Conservation (phyloP, 306 rosid genomes). For the Abrus precatorius region DNA sequence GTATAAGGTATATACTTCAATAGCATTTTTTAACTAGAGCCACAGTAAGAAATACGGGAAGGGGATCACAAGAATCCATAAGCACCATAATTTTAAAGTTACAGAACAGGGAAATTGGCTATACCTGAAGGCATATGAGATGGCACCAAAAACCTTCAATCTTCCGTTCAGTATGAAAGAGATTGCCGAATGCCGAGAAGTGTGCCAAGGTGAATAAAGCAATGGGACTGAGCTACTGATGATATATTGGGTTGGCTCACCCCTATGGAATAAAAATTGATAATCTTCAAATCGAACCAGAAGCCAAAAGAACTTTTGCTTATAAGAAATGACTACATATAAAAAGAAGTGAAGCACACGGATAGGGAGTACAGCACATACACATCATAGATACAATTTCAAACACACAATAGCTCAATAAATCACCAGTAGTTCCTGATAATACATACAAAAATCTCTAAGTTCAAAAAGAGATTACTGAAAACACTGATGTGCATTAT, state of each 20-base stretch:
- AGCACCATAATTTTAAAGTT: conserved; percentile 2
- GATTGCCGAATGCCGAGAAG: not conserved
- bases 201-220: conserved; percentile 1
- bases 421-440: conserved; percentile 47
- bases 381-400: conserved; percentile 32
- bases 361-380: conserved; percentile 2
- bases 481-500: conserved; percentile 53
- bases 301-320: conserved; percentile 31
- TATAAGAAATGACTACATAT: conserved; percentile 28
- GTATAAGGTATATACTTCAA: not conserved
- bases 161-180: conserved; percentile 4
- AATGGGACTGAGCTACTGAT: conserved; percentile 22
- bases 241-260: conserved; percentile 30
- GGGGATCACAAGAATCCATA: not conserved
- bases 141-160: conserved; percentile 23
- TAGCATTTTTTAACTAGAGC: not conserved
- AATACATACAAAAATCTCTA: conserved; percentile 51
- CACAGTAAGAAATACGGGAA: not conserved
- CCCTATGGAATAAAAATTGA: conserved; percentile 13
- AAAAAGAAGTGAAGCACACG: not conserved
- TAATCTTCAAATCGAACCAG: conserved; percentile 37
- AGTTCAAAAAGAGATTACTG: conserved; percentile 39
- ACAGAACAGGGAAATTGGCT: not conserved
- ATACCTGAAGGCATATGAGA: conserved; percentile 47
- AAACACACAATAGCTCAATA: conserved; percentile 39